These are phyloP conservation scores for Russula compacta DNA, from an alignment of 768 basidiomycete genomes.

Conservation along the genomic window DNA sequence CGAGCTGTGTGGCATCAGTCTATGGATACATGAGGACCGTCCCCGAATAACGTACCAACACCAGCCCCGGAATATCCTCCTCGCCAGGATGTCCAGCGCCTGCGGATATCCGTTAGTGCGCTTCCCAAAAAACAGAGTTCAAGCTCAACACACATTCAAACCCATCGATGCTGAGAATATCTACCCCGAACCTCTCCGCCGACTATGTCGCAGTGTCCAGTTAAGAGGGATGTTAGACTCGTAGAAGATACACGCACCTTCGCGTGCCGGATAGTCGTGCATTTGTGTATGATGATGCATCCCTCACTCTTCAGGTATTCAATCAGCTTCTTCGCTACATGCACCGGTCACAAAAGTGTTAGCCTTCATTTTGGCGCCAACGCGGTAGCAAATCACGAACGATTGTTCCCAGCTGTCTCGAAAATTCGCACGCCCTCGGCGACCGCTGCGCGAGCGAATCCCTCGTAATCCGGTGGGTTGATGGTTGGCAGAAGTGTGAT, in stretches of 20 bases:
- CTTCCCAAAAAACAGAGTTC: background rate
- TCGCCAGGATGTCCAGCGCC: constrained; percentile 94
- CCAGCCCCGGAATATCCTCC: constrained; percentile 82
- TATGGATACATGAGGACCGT: background rate
- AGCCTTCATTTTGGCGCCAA: background rate
- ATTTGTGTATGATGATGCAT: constrained; percentile 84
- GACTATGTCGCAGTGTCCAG: constrained; percentile 27
- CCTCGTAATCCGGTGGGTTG: constrained; percentile 84
- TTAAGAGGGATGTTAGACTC: background rate
- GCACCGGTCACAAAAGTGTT: background rate
- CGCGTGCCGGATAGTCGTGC: constrained; percentile 79
- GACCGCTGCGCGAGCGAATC: constrained; percentile 70
- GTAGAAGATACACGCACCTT: constrained; percentile 40
- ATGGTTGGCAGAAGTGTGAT: constrained; percentile 84
- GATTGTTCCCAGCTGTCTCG: constrained; percentile 90
- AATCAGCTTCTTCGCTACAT: constrained; percentile 67
- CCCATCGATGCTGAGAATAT: constrained; percentile 81
- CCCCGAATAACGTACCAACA: constrained; percentile 44
- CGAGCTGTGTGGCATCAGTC: constrained; percentile 44
- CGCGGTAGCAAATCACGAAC: constrained; percentile 34
- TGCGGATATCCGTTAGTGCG: constrained; percentile 27
- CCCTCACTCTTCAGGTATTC: constrained; percentile 70
- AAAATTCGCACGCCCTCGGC: constrained; percentile 85
- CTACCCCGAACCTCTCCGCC: constrained; percentile 73
- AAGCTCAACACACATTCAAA: constrained; percentile 61